A percentile compares a stretch with the other conserved stretches of the same genome.
These are phyloP conservation scores for Cutaneotrichosporon arboriforme DNA, from an alignment of 1,284 basidiomycete species.

Conservation along the genomic window DNA sequence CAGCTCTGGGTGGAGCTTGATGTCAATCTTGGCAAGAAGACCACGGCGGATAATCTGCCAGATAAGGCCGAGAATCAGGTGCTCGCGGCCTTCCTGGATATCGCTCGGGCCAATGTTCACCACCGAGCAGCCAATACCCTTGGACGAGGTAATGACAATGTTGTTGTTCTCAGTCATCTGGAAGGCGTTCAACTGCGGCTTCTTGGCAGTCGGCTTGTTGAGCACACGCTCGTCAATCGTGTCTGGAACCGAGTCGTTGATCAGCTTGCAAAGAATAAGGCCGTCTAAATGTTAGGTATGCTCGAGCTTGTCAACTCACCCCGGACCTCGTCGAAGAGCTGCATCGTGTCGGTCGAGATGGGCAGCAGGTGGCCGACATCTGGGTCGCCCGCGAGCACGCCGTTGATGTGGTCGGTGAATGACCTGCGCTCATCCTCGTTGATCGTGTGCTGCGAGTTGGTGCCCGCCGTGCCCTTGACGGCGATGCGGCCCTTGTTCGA, in stretches of 20 bases:
- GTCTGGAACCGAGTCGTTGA: conserved; percentile 98
- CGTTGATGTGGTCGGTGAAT: conserved; percentile 97
- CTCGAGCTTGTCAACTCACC: conserved; percentile 37
- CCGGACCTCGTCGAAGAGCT: conserved; percentile 93
- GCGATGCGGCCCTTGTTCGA: conserved; percentile 82
- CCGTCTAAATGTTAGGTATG: conserved; percentile 58
- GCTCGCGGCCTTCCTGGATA: conserved; percentile 87
- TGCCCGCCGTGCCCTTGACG: conserved; percentile 82
- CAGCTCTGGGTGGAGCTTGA: conserved; percentile 95
- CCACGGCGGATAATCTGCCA: conserved; percentile 98
- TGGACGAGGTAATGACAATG: conserved; percentile 95
- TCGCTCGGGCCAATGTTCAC: conserved; percentile 97
- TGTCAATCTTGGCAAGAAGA: conserved; percentile 88
- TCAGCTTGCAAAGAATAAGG: conserved; percentile 92
- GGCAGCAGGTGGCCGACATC: conserved; percentile 80
- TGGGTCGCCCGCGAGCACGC: conserved; percentile 75
- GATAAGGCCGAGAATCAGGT: conserved; percentile 95
- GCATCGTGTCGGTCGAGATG: conserved; percentile 97
- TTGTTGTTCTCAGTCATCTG: conserved; percentile 99
- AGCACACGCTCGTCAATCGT: conserved; percentile 98
- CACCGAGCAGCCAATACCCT: conserved; percentile 96
- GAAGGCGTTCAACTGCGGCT: conserved; percentile 75
- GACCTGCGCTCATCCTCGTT: conserved; percentile 95
- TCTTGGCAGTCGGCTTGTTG: conserved; percentile 68
- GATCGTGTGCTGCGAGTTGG: conserved; percentile 94